Conservation (phyloP, 768 basidiomycete genomes). For the Calocybe cyanea region DNA sequence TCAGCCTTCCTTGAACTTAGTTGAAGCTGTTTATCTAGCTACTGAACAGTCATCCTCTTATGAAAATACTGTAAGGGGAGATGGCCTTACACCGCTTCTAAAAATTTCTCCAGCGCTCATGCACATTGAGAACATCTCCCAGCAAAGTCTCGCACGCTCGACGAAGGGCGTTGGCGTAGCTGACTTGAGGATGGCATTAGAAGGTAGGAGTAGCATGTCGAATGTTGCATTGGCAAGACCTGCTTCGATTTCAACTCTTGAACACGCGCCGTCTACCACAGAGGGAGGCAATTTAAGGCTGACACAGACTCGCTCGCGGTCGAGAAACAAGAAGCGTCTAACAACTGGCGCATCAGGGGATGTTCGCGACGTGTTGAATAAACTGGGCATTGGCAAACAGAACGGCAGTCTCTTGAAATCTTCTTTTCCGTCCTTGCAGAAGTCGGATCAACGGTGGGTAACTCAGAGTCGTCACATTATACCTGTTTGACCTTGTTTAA, state of each 20-base stretch:
- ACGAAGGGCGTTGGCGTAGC: constrained; percentile 81
- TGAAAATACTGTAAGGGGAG: constrained; percentile 55
- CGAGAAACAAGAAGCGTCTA: constrained; percentile 46
- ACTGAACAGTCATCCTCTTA: constrained; percentile 50
- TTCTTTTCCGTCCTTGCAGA: constrained; percentile 60
- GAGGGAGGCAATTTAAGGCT: constrained; percentile 36
- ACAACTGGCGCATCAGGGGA: constrained; percentile 56
- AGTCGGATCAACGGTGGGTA: constrained; percentile 29
- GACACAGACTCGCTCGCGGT: constrained; percentile 51
- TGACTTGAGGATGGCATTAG: constrained; percentile 84
- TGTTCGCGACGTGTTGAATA: constrained; percentile 78
- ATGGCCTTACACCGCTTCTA: constrained; percentile 70
- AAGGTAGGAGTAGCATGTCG: constrained; percentile 81
- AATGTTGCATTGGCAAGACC: constrained; percentile 67
- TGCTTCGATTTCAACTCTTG: constrained; percentile 74
- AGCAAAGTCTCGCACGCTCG: constrained; percentile 79
- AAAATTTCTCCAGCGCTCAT: constrained; percentile 84
- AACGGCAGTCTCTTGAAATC: constrained; percentile 62
- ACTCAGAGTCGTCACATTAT: neutral
- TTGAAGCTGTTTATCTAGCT: constrained; percentile 32
- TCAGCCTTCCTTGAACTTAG: neutral
- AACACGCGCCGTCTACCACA: constrained; percentile 55
- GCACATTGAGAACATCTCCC: constrained; percentile 87
- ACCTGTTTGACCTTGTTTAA: neutral
- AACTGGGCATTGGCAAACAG: constrained; percentile 78